phyloP scores from a whole-genome alignment of 129 eudicot genomes.

The Gnaphalium uliginosum region DNA sequence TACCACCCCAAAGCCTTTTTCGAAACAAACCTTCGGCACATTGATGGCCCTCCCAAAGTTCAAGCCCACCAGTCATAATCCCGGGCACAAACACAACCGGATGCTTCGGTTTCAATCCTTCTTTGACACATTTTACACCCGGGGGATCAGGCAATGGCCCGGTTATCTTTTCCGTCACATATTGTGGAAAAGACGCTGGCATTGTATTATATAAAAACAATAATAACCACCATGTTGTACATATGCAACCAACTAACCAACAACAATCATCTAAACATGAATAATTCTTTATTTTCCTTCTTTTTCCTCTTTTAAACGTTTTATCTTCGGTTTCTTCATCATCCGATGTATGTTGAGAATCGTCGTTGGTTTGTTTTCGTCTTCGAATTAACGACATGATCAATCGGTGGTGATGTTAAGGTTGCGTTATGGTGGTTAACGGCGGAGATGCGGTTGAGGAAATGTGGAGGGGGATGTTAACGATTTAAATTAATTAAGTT shows the following conservation, averaged over 20 bases:
- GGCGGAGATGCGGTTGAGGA: slow-evolving; percentile 16
- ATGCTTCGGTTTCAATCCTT: slow-evolving; percentile 72
- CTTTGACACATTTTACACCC: slow-evolving; percentile 65
- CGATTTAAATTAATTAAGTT: slow-evolving; percentile 11
- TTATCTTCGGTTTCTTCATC: not conserved
- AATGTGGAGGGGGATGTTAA: slow-evolving; percentile 13
- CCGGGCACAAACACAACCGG: slow-evolving; percentile 98
- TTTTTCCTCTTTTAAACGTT: slow-evolving; percentile 15
- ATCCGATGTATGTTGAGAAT: not conserved
- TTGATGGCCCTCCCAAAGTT: slow-evolving; percentile 89
- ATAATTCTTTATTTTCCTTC: slow-evolving; percentile 33
- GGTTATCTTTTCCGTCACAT: slow-evolving; percentile 81
- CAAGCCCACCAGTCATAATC: slow-evolving; percentile 91
- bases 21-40: slow-evolving; percentile 89
- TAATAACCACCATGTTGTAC: slow-evolving; percentile 77
- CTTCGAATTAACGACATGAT: slow-evolving; percentile 29
- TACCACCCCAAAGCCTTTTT: slow-evolving; percentile 96
- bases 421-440: slow-evolving; percentile 21
- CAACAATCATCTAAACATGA: slow-evolving; percentile 71
- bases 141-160: slow-evolving; percentile 98
- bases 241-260: slow-evolving; percentile 78
- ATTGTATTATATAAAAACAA: slow-evolving; percentile 71
- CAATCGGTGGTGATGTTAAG: slow-evolving; percentile 4
- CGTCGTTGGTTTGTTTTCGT: slow-evolving; percentile 20
- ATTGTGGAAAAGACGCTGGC: slow-evolving; percentile 90